phyloP scores from a whole-genome alignment of 2,329 filamentous ascomycete genomes.

The Clonostachys rhizophaga region DNA sequence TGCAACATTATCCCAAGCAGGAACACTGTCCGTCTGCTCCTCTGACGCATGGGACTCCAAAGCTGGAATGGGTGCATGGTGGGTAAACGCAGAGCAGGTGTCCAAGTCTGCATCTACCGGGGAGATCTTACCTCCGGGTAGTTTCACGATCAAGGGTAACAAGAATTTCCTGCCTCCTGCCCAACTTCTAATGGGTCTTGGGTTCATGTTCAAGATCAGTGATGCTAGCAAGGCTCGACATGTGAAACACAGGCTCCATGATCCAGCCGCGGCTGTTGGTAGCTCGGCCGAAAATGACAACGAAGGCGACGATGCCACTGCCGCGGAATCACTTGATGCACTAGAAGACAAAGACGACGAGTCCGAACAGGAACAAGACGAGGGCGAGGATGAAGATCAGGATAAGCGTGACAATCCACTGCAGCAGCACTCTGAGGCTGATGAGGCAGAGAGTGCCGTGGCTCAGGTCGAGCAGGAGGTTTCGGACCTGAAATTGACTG shows the following conservation, averaged over 20 bases:
- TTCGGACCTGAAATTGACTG: constrained; percentile 14
- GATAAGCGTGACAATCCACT: constrained; percentile 29
- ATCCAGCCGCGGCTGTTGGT: constrained; percentile 13
- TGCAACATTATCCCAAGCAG: constrained; percentile 86
- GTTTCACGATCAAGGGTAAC: constrained; percentile 76
- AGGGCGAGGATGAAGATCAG: constrained; percentile 11
- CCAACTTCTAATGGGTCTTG: constrained; percentile 83
- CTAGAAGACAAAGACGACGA: background rate
- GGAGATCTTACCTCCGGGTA: constrained; percentile 73
- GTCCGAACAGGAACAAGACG: constrained; percentile 10
- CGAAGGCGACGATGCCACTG: background rate
- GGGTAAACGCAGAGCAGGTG: constrained; percentile 87
- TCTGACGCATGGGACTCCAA: constrained; percentile 96
- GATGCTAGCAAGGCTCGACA: constrained; percentile 82
- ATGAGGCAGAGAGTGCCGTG: constrained; percentile 13
- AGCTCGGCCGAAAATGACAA: constrained; percentile 14
- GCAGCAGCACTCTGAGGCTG: constrained; percentile 16
- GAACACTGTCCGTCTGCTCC: constrained; percentile 76
- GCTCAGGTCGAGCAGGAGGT: constrained; percentile 12
- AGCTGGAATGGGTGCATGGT: constrained; percentile 92
- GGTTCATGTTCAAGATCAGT: constrained; percentile 81
- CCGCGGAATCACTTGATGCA: background rate
- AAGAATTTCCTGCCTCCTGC: constrained; percentile 91
- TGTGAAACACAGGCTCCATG: constrained; percentile 55
- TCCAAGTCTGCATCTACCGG: constrained; percentile 78